Evolutionary conservation across 2,329 filamentous ascomycete species (phyloP).

Genomic region (Basipetospora chlamydospora): DNA sequence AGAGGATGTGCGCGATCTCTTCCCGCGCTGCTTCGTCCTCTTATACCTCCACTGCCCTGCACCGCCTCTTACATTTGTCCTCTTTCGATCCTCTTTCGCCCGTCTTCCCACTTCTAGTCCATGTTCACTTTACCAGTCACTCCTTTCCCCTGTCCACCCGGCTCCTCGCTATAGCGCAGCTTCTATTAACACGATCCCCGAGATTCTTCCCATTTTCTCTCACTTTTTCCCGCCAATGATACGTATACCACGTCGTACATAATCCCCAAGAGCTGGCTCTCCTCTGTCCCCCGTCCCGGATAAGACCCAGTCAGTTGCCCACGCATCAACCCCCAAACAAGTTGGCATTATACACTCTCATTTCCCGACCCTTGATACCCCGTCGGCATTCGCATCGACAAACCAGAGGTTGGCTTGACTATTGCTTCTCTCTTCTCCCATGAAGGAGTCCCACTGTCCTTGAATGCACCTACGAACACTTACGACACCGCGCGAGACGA

Average conservation of each 20-base stretch:
- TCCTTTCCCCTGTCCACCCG: conserved; percentile 26
- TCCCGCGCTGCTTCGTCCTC: conserved; percentile 22
- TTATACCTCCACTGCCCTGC: conserved; percentile 38
- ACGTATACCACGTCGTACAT: too few species aligned
- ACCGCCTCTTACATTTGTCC: conserved; percentile 30
- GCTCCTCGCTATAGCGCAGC: conserved; percentile 16
- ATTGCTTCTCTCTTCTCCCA: conserved; percentile 5
- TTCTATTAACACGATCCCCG: conserved; percentile 20
- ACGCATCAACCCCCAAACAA: conserved; percentile 23
- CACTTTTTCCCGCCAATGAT: not conserved
- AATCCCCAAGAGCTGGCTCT: conserved; percentile 38
- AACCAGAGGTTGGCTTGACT: conserved; percentile 3
- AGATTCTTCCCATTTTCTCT: too few species aligned
- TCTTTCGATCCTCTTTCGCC: conserved; percentile 20
- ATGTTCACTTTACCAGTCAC: conserved; percentile 28
- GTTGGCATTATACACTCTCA: conserved; percentile 12
- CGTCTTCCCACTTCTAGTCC: conserved; percentile 6
- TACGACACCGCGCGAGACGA: conserved; percentile 1
- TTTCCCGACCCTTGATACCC: conserved; percentile 7
- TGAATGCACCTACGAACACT: too few species aligned
- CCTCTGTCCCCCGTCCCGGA: conserved; percentile 25
- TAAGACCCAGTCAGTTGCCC: conserved; percentile 17
- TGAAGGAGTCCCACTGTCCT: not conserved
- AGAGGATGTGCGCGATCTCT: conserved; percentile 7
- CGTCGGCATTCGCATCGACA: conserved; percentile 1